A percentile compares a stretch with the other conserved stretches of the same genome.
These are phyloP conservation scores for Phytopythium cucurbitacearum DNA, from an alignment of 352 stramenopile species.

Conservation along the genomic window DNA sequence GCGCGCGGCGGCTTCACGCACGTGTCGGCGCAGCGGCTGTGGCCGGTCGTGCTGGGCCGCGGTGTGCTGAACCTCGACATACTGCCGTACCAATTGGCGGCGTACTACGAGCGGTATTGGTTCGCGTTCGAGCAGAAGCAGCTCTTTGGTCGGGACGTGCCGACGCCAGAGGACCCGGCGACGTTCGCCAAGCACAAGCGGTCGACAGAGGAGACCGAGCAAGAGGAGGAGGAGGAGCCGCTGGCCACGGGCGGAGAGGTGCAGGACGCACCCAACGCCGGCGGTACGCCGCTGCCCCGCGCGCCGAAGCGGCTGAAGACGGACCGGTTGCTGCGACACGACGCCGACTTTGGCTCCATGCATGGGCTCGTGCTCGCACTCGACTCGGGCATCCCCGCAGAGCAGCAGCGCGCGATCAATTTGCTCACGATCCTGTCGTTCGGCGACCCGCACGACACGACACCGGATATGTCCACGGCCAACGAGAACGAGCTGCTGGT, in stretches of 20 bases:
- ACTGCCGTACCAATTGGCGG: conserved; percentile 56
- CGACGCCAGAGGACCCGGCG: conserved; percentile 9
- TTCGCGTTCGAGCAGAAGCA: conserved; percentile 75
- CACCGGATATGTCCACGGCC: conserved; percentile 12
- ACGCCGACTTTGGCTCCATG: conserved; percentile 48
- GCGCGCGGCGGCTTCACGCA: conserved; percentile 47
- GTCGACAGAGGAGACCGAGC: conserved; percentile 3
- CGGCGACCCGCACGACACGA: conserved; percentile 29
- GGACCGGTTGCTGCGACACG: conserved; percentile 12
- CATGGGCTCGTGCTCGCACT: conserved; percentile 69
- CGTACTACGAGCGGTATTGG: conserved; percentile 45
- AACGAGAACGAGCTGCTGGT: conserved; percentile 58
- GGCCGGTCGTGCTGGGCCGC: conserved; percentile 39
- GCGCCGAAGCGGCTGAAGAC: conserved; percentile 66
- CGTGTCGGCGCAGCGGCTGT: conserved; percentile 50
- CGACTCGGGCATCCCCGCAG: conserved; percentile 50
- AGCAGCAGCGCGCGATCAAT: conserved; percentile 60
- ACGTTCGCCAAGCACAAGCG: conserved; percentile 26
- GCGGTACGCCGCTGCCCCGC: conserved; percentile 55
- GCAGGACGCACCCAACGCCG: conserved; percentile 51
- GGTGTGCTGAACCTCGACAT: conserved; percentile 56
- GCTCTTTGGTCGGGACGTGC: conserved; percentile 60
- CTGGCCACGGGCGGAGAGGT: conserved; percentile 64
- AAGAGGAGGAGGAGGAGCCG: conserved; percentile 22
- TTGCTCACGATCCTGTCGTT: conserved; percentile 73